Percentiles rank a stretch among this genome's conserved stretches.
Conservation (phyloP, 2,329 filamentous ascomycete genomes). For the Fusarium humuli region DNA sequence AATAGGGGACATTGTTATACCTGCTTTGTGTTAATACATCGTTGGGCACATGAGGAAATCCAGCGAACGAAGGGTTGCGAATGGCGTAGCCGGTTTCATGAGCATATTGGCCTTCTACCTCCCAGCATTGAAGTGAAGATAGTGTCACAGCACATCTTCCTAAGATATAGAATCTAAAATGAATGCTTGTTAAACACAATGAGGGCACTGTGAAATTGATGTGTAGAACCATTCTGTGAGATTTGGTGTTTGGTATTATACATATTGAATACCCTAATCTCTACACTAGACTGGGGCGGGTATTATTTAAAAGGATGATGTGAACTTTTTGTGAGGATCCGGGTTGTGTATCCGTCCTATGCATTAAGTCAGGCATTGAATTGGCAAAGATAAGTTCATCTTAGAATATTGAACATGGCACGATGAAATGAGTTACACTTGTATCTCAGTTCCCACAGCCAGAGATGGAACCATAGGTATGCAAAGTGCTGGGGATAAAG, state of each 20-base stretch:
- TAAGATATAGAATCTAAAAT: slow-evolving; percentile 35
- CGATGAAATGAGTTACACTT: background rate
- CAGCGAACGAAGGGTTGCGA: slow-evolving; percentile 50
- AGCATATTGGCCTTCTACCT: slow-evolving; percentile 50
- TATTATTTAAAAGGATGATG: slow-evolving; percentile 24
- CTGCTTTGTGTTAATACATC: slow-evolving; percentile 52
- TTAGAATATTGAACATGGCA: background rate
- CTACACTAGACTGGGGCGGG: background rate
- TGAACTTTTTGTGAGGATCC: slow-evolving; percentile 34
- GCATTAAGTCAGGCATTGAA: slow-evolving; percentile 4
- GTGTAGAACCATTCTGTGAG: background rate
- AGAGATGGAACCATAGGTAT: background rate
- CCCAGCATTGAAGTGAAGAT: slow-evolving; percentile 40
- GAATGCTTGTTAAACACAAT: slow-evolving; percentile 32
- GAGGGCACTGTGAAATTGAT: background rate
- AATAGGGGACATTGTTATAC: slow-evolving; percentile 43
- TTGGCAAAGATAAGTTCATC: background rate
- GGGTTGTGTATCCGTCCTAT: slow-evolving; percentile 31
- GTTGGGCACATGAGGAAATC: slow-evolving; percentile 45
- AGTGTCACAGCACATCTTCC: slow-evolving; percentile 33
- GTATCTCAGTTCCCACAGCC: background rate
- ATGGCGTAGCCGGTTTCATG: slow-evolving; percentile 54
- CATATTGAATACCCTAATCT: slow-evolving; percentile 13
- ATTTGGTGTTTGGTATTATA: slow-evolving; percentile 18
- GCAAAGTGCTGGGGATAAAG: background rate